Evolutionary conservation across 176 grass and related monocot species (phyloP).

Genomic region (Zizania latifolia): DNA sequence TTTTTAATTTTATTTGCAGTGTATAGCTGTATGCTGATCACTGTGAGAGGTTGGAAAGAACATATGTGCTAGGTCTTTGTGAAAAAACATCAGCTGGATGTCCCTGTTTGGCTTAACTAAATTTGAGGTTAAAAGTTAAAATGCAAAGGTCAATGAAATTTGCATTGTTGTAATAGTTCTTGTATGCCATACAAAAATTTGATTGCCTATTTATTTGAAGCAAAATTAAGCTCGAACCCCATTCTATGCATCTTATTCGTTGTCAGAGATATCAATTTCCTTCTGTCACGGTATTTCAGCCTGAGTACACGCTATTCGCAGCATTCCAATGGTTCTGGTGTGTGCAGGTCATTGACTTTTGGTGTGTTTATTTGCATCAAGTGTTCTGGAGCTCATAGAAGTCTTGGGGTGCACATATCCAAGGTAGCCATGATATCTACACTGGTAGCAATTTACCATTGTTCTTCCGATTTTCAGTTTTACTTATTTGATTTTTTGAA

Average conservation of each 20-base stretch:
- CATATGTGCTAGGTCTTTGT: not conserved
- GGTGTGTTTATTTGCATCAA: conserved; percentile 98
- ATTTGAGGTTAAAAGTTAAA: conserved; percentile 6
- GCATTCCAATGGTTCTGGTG: conserved; percentile 3
- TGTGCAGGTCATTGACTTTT: conserved; percentile 67
- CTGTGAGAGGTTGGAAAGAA: not conserved
- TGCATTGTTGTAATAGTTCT: not conserved
- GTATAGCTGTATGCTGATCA: not conserved
- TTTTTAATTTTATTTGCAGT: not conserved
- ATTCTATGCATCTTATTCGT: conserved; percentile 2
- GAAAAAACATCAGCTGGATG: not conserved
- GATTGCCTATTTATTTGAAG: not conserved
- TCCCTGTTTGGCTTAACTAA: not conserved
- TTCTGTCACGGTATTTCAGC: conserved; percentile 2
- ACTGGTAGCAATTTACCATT: not conserved
- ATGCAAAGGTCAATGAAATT: not conserved
- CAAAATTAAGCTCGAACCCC: not conserved
- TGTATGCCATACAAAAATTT: not conserved
- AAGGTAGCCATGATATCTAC: conserved; percentile 40
- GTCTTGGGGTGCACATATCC: conserved; percentile 91
- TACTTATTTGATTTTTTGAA: not conserved
- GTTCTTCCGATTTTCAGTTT: conserved; percentile 1
- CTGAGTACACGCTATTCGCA: conserved; percentile 3
- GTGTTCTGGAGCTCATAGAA: conserved; percentile 94
- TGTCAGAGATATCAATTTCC: not conserved